phyloP scores from a whole-genome alignment of 345 rosid species.

The Trapa bicornis region DNA sequence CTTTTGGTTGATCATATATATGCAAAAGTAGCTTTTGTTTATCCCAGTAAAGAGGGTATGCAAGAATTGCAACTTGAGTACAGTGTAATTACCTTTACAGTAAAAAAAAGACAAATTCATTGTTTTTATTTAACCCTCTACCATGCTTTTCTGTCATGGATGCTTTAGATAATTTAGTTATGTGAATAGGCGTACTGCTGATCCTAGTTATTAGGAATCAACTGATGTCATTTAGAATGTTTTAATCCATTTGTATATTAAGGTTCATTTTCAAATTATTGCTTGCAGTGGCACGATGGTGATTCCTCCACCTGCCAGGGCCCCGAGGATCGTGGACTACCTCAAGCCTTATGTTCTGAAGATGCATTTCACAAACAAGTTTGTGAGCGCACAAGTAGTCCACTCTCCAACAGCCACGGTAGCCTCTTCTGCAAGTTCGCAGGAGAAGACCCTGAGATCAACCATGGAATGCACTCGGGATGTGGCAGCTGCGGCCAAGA shows the following conservation, averaged over 20 bases:
- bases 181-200: neutral
- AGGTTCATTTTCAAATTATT: neutral
- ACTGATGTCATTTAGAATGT: neutral
- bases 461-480: conserved; percentile 55
- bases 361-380: conserved; percentile 72
- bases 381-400: conserved; percentile 62
- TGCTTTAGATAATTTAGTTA: neutral
- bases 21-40: neutral
- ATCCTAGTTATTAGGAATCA: neutral
- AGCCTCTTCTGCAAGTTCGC: conserved; percentile 69
- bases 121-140: neutral
- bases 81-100: neutral
- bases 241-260: neutral
- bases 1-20: neutral
- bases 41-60: neutral
- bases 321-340: conserved; percentile 40
- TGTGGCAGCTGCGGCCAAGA: conserved; percentile 80
- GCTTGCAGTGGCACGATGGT: conserved; percentile 31
- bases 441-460: conserved; percentile 57
- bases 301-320: conserved; percentile 64
- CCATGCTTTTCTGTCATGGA: neutral
- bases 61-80: neutral
- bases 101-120: neutral
- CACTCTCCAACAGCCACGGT: conserved; percentile 77
- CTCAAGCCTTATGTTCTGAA: conserved; percentile 67